Percentiles rank a stretch among this genome's conserved stretches.
Conservation (phyloP, 2,329 filamentous ascomycete genomes). For the Penicillium sp. region DNA sequence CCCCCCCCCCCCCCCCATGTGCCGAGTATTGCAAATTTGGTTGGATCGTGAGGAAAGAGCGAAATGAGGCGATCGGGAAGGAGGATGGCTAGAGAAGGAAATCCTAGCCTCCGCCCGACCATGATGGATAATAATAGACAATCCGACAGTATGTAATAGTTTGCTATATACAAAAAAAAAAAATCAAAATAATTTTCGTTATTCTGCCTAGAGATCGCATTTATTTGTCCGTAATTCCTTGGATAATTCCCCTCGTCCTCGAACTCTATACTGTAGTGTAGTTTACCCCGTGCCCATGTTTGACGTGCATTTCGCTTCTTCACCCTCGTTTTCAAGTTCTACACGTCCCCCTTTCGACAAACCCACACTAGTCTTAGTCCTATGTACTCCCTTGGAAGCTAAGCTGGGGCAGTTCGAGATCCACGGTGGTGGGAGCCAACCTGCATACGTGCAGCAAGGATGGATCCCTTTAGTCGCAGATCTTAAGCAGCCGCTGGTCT, state of each 20-base stretch:
- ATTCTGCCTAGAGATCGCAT: background rate
- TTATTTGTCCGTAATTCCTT: background rate
- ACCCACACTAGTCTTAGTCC: background rate
- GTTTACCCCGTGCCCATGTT: background rate
- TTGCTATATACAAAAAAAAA: background rate
- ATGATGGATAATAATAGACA: too few relatives aligned
- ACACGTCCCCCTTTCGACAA: background rate
- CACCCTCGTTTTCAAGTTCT: background rate
- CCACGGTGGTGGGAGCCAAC: slow-evolving; percentile 17
- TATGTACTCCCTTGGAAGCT: too few relatives aligned
- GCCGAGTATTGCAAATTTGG: slow-evolving; percentile 6
- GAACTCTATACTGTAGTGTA: background rate
- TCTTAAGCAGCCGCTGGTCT: slow-evolving; percentile 22
- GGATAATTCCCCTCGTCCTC: background rate
- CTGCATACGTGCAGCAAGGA: slow-evolving; percentile 24
- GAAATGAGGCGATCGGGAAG: background rate
- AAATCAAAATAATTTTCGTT: background rate
- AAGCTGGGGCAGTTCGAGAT: slow-evolving; percentile 8
- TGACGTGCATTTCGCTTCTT: background rate
- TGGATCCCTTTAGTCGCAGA: slow-evolving; percentile 29
- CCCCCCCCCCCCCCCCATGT: slow-evolving; percentile 5
- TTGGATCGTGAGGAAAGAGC: slow-evolving; percentile 1
- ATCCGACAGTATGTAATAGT: too few relatives aligned
- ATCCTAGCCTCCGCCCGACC: background rate
- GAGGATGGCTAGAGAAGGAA: background rate